Conservation (phyloP, 805 yeast genomes). For the Nakazawaea ambrosiae region DNA sequence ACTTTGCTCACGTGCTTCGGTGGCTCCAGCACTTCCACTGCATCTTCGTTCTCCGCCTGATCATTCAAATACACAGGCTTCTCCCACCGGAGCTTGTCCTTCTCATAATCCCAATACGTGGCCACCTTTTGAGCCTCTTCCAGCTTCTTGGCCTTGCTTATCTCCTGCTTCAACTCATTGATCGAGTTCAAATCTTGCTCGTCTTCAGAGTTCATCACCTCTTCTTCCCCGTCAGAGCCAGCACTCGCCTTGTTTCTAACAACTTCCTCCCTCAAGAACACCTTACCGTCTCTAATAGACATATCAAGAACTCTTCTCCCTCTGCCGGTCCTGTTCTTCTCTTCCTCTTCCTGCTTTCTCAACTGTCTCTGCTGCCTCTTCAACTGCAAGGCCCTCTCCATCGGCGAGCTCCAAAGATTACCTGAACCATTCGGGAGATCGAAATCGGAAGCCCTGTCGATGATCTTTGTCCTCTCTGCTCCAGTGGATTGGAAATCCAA, state of each 20-base stretch:
- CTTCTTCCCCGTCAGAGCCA: conserved; percentile 27
- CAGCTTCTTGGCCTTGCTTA: conserved; percentile 24
- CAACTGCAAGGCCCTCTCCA: conserved; percentile 81
- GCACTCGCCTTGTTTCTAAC: conserved; percentile 18
- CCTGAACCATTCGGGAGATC: conserved; percentile 51
- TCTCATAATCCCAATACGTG: conserved; percentile 54
- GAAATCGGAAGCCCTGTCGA: conserved; percentile 88
- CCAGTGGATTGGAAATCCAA: conserved; percentile 79
- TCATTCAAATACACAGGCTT: conserved; percentile 26
- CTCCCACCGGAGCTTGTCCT: conserved; percentile 48
- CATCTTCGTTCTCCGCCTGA: background rate
- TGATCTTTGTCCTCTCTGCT: conserved; percentile 84
- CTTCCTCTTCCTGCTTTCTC: conserved; percentile 55
- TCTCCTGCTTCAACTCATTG: conserved; percentile 24
- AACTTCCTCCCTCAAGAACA: conserved; percentile 47
- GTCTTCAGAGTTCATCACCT: conserved; percentile 25
- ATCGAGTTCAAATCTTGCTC: conserved; percentile 31
- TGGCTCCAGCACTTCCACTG: conserved; percentile 2
- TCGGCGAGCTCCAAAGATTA: conserved; percentile 78
- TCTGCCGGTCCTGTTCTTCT: conserved; percentile 57
- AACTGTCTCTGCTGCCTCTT: conserved; percentile 77
- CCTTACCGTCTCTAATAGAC: conserved; percentile 77
- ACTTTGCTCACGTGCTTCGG: conserved; percentile 2
- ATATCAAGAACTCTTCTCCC: conserved; percentile 72
- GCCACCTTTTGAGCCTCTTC: conserved; percentile 26